Evolutionary conservation across 495 filamentous ascomycete genomes (phyloP).

Genomic region (Hyaloscypha finlandica): DNA sequence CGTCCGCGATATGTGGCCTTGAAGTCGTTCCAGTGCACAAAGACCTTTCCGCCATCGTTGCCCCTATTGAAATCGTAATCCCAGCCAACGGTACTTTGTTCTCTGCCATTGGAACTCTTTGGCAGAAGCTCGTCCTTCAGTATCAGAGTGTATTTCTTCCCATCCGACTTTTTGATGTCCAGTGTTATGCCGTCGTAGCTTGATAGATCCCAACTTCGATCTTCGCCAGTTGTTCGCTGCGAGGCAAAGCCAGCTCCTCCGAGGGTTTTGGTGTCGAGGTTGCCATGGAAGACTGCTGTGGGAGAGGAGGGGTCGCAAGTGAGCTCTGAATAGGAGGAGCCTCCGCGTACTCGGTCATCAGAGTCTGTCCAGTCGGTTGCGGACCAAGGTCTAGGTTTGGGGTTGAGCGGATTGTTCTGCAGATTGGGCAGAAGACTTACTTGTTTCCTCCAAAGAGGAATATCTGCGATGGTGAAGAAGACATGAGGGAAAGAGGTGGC

Average conservation of each 20-base stretch:
- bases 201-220: constrained; percentile 55
- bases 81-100: constrained; percentile 61
- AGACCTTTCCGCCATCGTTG: constrained; percentile 35
- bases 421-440: constrained; percentile 34
- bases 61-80: constrained; percentile 52
- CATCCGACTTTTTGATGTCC: constrained; percentile 36
- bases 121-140: constrained; percentile 67
- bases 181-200: constrained; percentile 52
- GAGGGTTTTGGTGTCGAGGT: constrained; percentile 70
- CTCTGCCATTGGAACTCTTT: constrained; percentile 58
- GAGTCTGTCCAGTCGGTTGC: constrained; percentile 61
- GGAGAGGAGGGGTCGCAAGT: constrained; percentile 33
- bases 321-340: constrained; percentile 60
- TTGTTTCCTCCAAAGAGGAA: constrained; percentile 50
- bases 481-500: constrained; percentile 8
- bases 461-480: constrained; percentile 17
- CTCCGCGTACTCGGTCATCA: constrained; percentile 76
- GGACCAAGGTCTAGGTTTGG: constrained; percentile 56
- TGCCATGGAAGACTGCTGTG: constrained; percentile 60
- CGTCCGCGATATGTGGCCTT: constrained; percentile 73
- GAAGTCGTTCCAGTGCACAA: constrained; percentile 62
- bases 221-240: constrained; percentile 63
- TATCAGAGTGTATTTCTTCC: constrained; percentile 69
- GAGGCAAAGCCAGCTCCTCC: constrained; percentile 84
- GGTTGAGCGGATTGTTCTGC: constrained; percentile 24